Evolutionary conservation across 257 asterid genomes (phyloP).

Genomic region (Echites panduratus): DNA sequence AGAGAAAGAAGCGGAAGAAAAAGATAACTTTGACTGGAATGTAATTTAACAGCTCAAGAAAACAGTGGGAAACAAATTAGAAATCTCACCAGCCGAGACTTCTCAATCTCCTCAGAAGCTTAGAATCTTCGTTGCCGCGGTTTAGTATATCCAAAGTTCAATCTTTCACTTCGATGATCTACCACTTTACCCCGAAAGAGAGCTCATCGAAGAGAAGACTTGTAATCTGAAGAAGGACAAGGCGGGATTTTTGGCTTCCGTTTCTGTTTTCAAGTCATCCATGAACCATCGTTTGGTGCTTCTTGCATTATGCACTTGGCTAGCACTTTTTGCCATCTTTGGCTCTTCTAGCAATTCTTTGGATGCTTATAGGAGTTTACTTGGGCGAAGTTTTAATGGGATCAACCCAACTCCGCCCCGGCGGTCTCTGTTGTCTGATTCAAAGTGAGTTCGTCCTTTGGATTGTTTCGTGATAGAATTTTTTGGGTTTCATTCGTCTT

Average conservation of each 20-base stretch:
- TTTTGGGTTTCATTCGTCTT: not conserved
- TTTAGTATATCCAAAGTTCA: conserved; percentile 15
- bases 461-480: not conserved
- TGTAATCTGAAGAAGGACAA: conserved; percentile 5
- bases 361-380: conserved; percentile 19
- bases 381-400: conserved; percentile 23
- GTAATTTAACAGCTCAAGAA: not conserved
- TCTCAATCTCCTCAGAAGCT: conserved; percentile 12
- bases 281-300: conserved; percentile 34
- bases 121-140: conserved; percentile 45
- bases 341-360: conserved; percentile 24
- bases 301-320: conserved; percentile 17
- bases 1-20: not conserved
- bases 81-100: not conserved
- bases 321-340: conserved; percentile 15
- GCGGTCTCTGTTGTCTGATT: conserved; percentile 45
- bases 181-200: not conserved
- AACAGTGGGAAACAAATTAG: not conserved
- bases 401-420: conserved; percentile 37
- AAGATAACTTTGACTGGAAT: not conserved
- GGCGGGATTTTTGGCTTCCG: not conserved
- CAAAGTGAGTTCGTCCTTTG: conserved; percentile 30
- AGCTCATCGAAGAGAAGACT: not conserved
- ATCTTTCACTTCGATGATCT: conserved; percentile 12
- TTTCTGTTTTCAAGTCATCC: not conserved